phyloP scores from a whole-genome alignment of 352 stramenopile species.

The Globisporangium irregulare region DNA sequence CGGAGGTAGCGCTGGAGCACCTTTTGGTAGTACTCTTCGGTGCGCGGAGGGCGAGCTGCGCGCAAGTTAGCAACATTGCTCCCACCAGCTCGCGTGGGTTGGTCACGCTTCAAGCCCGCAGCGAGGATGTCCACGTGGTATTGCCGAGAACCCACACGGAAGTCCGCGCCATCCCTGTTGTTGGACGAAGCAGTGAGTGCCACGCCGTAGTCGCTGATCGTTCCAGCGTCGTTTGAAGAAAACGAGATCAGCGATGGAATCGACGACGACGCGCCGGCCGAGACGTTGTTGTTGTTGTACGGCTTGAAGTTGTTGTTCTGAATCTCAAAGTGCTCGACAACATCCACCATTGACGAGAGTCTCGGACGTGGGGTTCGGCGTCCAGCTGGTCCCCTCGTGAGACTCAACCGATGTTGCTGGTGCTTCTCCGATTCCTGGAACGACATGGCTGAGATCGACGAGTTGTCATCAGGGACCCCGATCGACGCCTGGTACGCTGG shows the following conservation, averaged over 20 bases:
- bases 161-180: conserved; percentile 10
- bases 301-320: conserved; percentile 19
- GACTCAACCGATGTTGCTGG: conserved; percentile 55
- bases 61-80: not conserved
- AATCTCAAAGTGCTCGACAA: conserved; percentile 60
- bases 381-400: conserved; percentile 22
- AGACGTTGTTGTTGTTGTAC: conserved; percentile 19
- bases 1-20: conserved; percentile 57
- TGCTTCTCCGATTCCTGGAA: conserved; percentile 70
- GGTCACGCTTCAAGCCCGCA: conserved; percentile 18
- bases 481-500: conserved; percentile 46
- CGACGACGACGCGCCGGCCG: conserved; percentile 39
- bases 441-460: conserved; percentile 67
- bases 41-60: conserved; percentile 29
- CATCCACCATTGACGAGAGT: conserved; percentile 48
- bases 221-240: conserved; percentile 39
- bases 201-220: conserved; percentile 27
- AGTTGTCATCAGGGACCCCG: conserved; percentile 38
- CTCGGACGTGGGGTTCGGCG: conserved; percentile 6
- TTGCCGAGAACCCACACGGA: conserved; percentile 16
- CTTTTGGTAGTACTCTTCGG: conserved; percentile 75
- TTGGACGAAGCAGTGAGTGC: conserved; percentile 7
- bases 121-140: conserved; percentile 17
- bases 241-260: conserved; percentile 46
- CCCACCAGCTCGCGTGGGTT: conserved; percentile 16